Evolutionary conservation across 164 flowering plant species (phyloP), one percentile per base, ranked within the genome.

Genomic region (Stephania japonica): DNA sequence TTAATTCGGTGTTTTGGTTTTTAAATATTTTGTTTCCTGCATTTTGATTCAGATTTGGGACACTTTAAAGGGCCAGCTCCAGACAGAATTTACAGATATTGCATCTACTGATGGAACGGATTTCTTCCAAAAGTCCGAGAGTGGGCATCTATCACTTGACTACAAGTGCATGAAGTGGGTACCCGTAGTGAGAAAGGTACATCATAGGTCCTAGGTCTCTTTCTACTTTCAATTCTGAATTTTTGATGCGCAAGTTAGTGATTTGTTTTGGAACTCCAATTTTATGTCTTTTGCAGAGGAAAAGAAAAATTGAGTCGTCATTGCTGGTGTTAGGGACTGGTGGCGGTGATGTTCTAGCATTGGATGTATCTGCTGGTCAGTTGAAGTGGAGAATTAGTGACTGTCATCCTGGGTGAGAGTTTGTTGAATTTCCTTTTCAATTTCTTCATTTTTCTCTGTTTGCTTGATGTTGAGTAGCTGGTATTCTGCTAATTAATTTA

Each of bases 141-240:
- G 79, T 64, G 98, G 94, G 59, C 98, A 93, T 75, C 97, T 93
- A 78, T 90, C 98, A 0, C 82, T 91, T 78, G 99, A 93, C 80
- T 93, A 93, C 71, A 89, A 86, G 0, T 95, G 97, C 83, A 93
- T 95, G 94, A 85, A 87, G 81, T 95, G 98, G 98, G 67, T 91
- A 77, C 70, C 87, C 64, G 69, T 86, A 64, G 89, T 78, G 6
- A 83, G 72, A 77, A 90, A 90, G 99, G 97, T 94, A 67, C 41
- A 32, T 50, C 61, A 14, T 56, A 56, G 5, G 7, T n/a, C 38
- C 38, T 32, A 32, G 38, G 38, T 56, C 21, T 56, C 62, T 56
- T 56, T 56, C 62, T 56, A 19, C 38, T 32, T 32, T 32, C 38
- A 4, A 32, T 32, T 32, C 38, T 32, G 38, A 4, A 18, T 13